Evolutionary conservation across 2,329 filamentous ascomycete species (phyloP).

Genomic region (Monosporascus ibericus): DNA sequence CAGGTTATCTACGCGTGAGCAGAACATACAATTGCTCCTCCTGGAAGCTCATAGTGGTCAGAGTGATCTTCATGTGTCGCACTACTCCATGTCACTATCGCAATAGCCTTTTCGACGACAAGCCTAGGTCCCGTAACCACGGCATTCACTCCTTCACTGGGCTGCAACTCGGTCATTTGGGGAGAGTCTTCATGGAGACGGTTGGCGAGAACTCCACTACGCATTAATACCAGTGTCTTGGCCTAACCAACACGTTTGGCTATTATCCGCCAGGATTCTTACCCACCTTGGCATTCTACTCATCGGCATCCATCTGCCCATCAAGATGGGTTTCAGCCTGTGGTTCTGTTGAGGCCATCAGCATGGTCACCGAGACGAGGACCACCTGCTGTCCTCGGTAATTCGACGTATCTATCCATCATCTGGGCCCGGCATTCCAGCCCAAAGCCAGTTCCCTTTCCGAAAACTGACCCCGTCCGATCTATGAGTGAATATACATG

Average conservation of each 20-base stretch:
- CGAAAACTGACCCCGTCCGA: neutral
- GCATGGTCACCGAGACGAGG: constrained; percentile 4
- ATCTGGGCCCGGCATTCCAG: neutral
- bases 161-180: constrained; percentile 4
- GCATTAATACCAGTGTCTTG: constrained; percentile 6
- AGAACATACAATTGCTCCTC: neutral
- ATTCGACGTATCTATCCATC: neutral
- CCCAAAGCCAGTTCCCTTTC: neutral
- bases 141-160: constrained; percentile 4
- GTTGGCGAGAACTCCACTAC: constrained; percentile 4
- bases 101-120: neutral
- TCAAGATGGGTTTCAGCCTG: constrained; percentile 6
- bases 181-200: constrained; percentile 4
- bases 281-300: constrained; percentile 2
- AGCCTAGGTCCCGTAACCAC: constrained; percentile 5
- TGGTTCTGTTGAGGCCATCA: neutral
- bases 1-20: too few species aligned
- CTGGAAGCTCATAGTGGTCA: too few species aligned
- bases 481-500: constrained; percentile 3
- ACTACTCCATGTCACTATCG: too few species aligned
- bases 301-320: constrained; percentile 5
- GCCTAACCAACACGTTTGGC: constrained; percentile 4
- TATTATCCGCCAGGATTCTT: constrained; percentile 6
- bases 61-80: too few species aligned
- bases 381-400: constrained; percentile 9